A percentile compares a stretch with the other conserved stretches of the same genome.
phyloP scores from a whole-genome alignment of 129 eudicot species.

The Flaveria trinervia region DNA sequence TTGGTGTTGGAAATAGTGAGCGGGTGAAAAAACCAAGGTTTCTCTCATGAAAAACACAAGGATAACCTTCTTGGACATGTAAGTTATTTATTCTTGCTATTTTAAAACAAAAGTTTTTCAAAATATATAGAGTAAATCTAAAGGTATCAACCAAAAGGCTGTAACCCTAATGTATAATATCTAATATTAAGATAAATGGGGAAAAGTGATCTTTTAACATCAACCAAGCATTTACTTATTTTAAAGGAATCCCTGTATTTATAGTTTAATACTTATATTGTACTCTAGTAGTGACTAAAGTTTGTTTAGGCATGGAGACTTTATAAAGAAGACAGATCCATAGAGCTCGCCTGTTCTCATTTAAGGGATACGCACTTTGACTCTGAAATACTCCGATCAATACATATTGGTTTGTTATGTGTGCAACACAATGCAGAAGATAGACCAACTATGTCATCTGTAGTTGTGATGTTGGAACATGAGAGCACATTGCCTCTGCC shows the following conservation, averaged over 20 bases:
- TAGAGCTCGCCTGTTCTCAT: neutral
- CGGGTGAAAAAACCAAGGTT: constrained; percentile 31
- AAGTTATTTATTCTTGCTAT: neutral
- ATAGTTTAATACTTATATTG: too few species aligned
- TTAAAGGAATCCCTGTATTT: too few species aligned
- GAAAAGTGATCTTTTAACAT: too few species aligned
- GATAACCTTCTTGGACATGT: constrained; percentile 37
- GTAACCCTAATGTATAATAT: too few species aligned
- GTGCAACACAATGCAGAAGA: constrained; percentile 35
- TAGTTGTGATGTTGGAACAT: neutral
- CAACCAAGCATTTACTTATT: too few species aligned
- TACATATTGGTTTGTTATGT: constrained; percentile 33
- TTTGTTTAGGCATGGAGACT: neutral
- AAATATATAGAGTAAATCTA: too few species aligned
- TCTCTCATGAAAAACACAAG: constrained; percentile 13
- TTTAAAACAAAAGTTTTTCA: too few species aligned
- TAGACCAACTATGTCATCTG: constrained; percentile 32
- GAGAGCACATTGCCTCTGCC: neutral
- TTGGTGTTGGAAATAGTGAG: constrained; percentile 30
- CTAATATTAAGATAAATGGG: too few species aligned
- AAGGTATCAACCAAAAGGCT: too few species aligned
- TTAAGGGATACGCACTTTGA: neutral
- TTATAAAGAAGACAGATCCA: neutral
- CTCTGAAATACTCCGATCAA: constrained; percentile 5
- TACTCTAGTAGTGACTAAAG: neutral